Evolutionary conservation across 176 grass and related monocot genomes (phyloP), one percentile per base, ranked within the genome.

Genomic region (Oryza punctata): DNA sequence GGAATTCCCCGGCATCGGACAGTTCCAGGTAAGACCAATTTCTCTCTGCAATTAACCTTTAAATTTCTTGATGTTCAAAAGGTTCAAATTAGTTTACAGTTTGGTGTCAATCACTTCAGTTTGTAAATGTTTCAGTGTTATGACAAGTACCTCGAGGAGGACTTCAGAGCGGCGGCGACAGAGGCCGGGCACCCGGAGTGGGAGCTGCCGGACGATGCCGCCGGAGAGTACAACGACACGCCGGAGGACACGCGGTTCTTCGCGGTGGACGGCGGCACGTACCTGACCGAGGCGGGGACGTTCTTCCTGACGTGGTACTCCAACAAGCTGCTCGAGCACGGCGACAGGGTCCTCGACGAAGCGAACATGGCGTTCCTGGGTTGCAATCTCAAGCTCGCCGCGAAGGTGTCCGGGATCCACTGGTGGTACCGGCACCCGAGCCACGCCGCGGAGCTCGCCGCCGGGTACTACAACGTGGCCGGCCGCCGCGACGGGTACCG

Each of bases 261-360:
- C 79, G 73, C 80, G 15, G 82, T 76, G 23, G 63, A 87, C 47
- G 60, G n/a, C 6, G 88, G 92, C 11, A 81, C 84, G 12, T 97
- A 91, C 81, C 69, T 87, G 21, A 86, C 73, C 18, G 77, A 90
- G 47, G 69, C 87, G 52, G 92, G 94, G 18, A 60, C 61, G 18
- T 94, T 97, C 79, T 97, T 97, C 83, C 88, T 97, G 10, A 87
- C 83, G 21, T 94, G 94, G 94, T 97, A 97, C 86, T 97, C 88
- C 3, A 69, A 23, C 92, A 89, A 81, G 84, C 88, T 97, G 41
- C 83, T 94, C 79, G 14, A 78, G 66, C 90, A 97, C 78, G 95
- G 84, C 0, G 92, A 91, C 82, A 80, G 18, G 86, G 61, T 97
- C 16, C 19, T 94, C 26, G 90, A 92, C 46, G 90, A 87, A 5